These are phyloP conservation scores for Gleditsia sinensis DNA, from an alignment of 306 rosid genomes.

Conservation along the genomic window DNA sequence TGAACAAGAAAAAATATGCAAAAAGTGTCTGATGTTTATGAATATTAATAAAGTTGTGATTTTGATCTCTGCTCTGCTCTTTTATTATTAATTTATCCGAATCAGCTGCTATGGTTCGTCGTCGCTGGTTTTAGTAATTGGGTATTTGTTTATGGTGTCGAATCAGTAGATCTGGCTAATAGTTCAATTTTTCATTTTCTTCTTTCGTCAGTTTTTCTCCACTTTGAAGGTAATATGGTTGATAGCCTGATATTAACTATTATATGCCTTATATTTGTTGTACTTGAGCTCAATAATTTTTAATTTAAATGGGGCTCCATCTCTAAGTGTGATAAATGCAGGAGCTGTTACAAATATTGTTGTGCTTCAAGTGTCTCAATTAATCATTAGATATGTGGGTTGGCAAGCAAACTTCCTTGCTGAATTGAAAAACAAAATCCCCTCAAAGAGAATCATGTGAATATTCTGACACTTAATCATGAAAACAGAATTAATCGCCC, in stretches of 20 bases:
- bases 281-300: background rate
- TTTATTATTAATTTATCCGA: background rate
- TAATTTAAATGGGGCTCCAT: background rate
- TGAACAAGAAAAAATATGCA: background rate
- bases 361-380: background rate
- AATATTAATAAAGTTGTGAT: background rate
- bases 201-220: background rate
- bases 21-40: background rate
- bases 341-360: background rate
- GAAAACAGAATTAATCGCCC: conserved; percentile 1
- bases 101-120: background rate
- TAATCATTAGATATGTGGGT: conserved; percentile 1
- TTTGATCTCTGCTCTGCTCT: background rate
- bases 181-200: background rate
- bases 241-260: background rate
- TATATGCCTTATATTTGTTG: background rate
- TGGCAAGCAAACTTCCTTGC: background rate
- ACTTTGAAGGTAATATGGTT: background rate
- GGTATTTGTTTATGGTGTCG: background rate
- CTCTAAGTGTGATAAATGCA: background rate
- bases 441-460: background rate
- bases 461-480: background rate
- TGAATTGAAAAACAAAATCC: background rate
- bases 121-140: background rate
- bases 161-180: conserved; percentile 33